Evolutionary conservation across 208 protist species (phyloP), one percentile per base, ranked within the genome.

Genomic region (Wallacemonas sp.): DNA sequence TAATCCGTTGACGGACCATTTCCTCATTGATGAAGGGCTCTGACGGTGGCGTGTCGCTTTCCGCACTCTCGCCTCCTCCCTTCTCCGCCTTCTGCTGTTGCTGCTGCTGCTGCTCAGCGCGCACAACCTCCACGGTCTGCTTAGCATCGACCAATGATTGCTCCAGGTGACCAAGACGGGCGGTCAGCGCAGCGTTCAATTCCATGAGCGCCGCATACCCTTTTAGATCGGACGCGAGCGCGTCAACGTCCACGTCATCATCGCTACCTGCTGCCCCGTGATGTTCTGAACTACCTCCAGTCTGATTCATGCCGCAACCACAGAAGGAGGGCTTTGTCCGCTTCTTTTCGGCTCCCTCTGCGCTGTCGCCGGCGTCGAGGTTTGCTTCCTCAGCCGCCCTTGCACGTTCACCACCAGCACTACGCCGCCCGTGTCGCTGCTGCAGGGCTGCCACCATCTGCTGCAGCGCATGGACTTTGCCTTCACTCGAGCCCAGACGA

Each of bases 121-220:
- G 54, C 12, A 56, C 11, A 22, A 39, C 56, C 1, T 61, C 41
- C 5, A 70, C 38, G 21, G 39, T 15, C 49, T 70, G 24, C 22
- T 33, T 61, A 39, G 68, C 36, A 49, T 45, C 24, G 26, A 27
- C 27, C 17, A 84, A 42, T 28, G 78, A 38, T n/a, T 60, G 47
- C 49, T 93, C 76, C 19, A 87, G 55, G 30, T 73, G 64, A 12
- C 61, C 55, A 22, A 88, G 39, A 21, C 71, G 66, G 1, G 62
- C 45, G 53, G 82, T 79, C 49, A 88, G 67, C n/a, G 72, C 33
- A 0, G 75, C 56, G 72, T 94, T 90, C 15, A 90, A 17, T 8
- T 68, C 53, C 84, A 94, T 87, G 12, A 94, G 60, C 38, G 79
- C 60, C n/a, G 75, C 62, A 65, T 94, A 90, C 34, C 84, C 85